phyloP scores from a whole-genome alignment of 148 eudicot genomes.

The Chenopodium berlandieri region DNA sequence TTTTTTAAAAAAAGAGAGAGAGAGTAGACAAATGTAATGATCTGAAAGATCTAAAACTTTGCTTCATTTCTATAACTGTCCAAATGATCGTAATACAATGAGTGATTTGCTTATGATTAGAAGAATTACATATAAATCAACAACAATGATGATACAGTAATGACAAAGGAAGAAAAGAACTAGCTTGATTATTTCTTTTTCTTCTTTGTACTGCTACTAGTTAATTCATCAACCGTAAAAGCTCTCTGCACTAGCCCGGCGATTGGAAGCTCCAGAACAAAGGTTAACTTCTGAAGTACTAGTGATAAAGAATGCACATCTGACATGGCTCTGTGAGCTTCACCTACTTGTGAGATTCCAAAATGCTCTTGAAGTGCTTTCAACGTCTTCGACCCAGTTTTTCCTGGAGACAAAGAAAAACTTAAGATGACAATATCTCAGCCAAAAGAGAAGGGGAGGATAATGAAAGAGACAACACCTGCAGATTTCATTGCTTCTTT shows the following conservation, averaged over 20 bases:
- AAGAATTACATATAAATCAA: slow-evolving; percentile 14
- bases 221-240: slow-evolving; percentile 45
- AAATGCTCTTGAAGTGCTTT: slow-evolving; percentile 59
- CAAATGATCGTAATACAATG: slow-evolving; percentile 14
- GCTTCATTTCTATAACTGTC: slow-evolving; percentile 16
- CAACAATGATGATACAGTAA: slow-evolving; percentile 12
- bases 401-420: slow-evolving; percentile 31
- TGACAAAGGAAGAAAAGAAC: slow-evolving; percentile 14
- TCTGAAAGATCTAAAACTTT: neutral
- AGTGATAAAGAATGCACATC: slow-evolving; percentile 55
- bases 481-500: slow-evolving; percentile 50
- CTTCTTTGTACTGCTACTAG: slow-evolving; percentile 31
- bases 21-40: neutral
- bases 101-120: neutral
- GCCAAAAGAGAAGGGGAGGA: neutral
- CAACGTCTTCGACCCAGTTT: slow-evolving; percentile 24
- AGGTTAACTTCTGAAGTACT: slow-evolving; percentile 59
- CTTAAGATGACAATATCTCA: neutral
- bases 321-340: slow-evolving; percentile 83
- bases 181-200: slow-evolving; percentile 45
- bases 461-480: slow-evolving; percentile 37
- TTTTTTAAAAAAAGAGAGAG: too few species aligned
- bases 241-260: slow-evolving; percentile 46
- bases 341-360: slow-evolving; percentile 42
- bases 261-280: slow-evolving; percentile 51